Evolutionary conservation across 2,329 filamentous ascomycete species (phyloP).

Genomic region (Alternaria longipes): DNA sequence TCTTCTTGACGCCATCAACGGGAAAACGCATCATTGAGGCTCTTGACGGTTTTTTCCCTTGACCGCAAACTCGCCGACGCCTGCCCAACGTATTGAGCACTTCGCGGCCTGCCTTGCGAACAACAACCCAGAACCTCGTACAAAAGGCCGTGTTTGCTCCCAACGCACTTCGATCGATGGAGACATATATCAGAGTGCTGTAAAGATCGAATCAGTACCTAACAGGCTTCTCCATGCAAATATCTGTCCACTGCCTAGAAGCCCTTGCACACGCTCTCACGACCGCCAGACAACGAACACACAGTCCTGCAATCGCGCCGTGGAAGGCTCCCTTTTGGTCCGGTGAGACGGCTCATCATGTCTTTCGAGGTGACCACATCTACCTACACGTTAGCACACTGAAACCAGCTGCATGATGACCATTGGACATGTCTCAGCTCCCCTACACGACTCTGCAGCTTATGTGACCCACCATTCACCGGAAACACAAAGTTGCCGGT

Average conservation of each 20-base stretch:
- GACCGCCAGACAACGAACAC: not conserved
- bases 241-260: not conserved
- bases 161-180: not conserved
- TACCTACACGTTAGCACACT: not conserved
- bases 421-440: conserved; percentile 6
- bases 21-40: not conserved
- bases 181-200: not conserved
- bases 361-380: not conserved
- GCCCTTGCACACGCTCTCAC: not conserved
- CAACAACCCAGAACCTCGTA: conserved; percentile 1
- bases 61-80: not conserved
- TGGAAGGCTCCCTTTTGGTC: not conserved
- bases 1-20: conserved; percentile 1
- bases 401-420: not conserved
- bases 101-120: not conserved
- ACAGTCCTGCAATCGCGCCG: not conserved
- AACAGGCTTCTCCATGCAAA: not conserved
- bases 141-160: not conserved
- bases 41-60: conserved; percentile 6
- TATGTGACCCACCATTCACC: conserved; percentile 9
- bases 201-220: not conserved
- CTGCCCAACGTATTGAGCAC: not conserved
- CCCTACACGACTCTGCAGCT: not conserved
- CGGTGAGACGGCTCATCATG: not conserved
- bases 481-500: conserved; percentile 11